phyloP scores from a whole-genome alignment of 2,329 filamentous ascomycete genomes.

The Parasarocladium wereldwijsianum region DNA sequence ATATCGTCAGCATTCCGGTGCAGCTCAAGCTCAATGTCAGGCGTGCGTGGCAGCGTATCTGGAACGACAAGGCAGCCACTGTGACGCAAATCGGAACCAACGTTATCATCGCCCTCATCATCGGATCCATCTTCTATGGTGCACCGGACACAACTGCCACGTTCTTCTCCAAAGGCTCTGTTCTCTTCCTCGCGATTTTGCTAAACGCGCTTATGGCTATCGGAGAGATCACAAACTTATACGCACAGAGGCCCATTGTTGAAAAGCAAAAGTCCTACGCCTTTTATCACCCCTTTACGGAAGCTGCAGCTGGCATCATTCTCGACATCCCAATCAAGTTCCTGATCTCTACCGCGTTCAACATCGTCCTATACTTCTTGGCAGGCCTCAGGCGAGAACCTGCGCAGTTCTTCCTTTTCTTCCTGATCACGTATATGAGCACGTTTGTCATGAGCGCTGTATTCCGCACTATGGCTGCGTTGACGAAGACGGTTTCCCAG shows the following conservation, averaged over 20 bases:
- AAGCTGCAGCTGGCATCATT: conserved; percentile 38
- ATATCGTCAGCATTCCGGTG: conserved; percentile 39
- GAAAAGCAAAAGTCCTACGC: conserved; percentile 33
- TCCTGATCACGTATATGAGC: conserved; percentile 52
- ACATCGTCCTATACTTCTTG: conserved; percentile 44
- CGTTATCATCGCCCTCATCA: conserved; percentile 41
- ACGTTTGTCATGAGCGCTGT: conserved; percentile 63
- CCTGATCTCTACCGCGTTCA: conserved; percentile 31
- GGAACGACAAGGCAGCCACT: conserved; percentile 34
- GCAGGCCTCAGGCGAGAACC: conserved; percentile 39
- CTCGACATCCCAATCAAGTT: conserved; percentile 45
- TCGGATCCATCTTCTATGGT: conserved; percentile 45
- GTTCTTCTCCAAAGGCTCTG: conserved; percentile 38
- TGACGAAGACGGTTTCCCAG: conserved; percentile 50
- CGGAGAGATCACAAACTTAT: conserved; percentile 33
- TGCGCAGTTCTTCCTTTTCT: conserved; percentile 61
- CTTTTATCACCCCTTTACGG: conserved; percentile 35
- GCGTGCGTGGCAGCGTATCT: conserved; percentile 35
- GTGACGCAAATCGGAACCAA: conserved; percentile 30
- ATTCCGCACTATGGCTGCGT: conserved; percentile 58
- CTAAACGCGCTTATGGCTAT: conserved; percentile 44
- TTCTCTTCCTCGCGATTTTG: conserved; percentile 45
- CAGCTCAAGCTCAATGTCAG: conserved; percentile 36
- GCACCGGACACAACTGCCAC: conserved; percentile 31
- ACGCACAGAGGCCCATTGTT: conserved; percentile 30